Percentiles rank a stretch among this genome's conserved stretches.
These are phyloP conservation scores for Conoideocrella luteorostrata DNA, from an alignment of 2,329 filamentous ascomycete genomes.

Conservation along the genomic window DNA sequence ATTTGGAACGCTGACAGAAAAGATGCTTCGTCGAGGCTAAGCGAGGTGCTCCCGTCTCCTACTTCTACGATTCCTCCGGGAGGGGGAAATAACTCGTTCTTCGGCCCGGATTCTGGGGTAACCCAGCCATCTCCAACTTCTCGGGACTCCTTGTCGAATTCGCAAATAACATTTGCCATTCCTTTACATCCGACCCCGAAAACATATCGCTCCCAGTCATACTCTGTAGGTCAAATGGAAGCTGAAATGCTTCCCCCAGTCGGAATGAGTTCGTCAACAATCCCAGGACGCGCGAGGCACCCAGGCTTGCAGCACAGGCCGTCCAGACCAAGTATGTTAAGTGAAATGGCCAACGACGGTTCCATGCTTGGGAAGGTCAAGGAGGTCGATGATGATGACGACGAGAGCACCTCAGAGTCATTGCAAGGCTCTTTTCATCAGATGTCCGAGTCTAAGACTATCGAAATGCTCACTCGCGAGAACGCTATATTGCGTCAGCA, in stretches of 20 bases:
- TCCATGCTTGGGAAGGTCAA: constrained; percentile 61
- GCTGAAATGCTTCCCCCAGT: constrained; percentile 47
- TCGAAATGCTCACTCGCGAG: constrained; percentile 56
- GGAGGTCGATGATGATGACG: constrained; percentile 63
- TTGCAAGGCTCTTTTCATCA: constrained; percentile 45
- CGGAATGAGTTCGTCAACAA: constrained; percentile 39
- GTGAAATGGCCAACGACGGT: constrained; percentile 61
- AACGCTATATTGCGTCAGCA: constrained; percentile 56
- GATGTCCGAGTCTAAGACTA: constrained; percentile 52
- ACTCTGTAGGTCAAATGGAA: constrained; percentile 88
- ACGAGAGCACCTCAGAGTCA: constrained; percentile 48
- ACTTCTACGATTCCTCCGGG: constrained; percentile 53
- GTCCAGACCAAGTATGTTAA: constrained; percentile 70
- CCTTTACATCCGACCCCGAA: constrained; percentile 87
- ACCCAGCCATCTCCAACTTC: constrained; percentile 45
- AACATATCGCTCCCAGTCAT: constrained; percentile 90
- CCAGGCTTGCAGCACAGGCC: constrained; percentile 73
- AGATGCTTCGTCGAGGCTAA: constrained; percentile 66
- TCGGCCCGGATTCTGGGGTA: constrained; percentile 37
- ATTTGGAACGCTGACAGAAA: constrained; percentile 79
- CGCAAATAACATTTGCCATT: constrained; percentile 78
- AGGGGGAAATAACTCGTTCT: constrained; percentile 39
- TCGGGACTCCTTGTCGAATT: constrained; percentile 47
- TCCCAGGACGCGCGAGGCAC: constrained; percentile 50
- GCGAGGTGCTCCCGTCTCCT: constrained; percentile 69